Evolutionary conservation across 176 grass and related monocot species (phyloP).

Genomic region (Carex cristatella): DNA sequence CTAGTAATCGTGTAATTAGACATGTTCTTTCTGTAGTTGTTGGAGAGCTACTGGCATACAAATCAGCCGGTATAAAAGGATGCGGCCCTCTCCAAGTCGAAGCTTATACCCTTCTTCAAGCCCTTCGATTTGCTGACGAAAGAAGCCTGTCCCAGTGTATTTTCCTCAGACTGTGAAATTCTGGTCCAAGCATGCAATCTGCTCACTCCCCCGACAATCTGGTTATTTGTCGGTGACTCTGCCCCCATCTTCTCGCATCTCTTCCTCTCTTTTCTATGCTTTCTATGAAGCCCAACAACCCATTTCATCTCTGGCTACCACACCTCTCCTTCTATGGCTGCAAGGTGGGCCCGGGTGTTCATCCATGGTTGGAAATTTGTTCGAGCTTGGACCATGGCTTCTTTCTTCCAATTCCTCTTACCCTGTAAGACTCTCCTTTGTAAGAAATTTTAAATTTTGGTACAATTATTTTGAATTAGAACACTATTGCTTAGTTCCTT

Average conservation of each 20-base stretch:
- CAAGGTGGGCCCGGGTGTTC: slow-evolving; percentile 61
- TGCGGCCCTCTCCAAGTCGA: too few species aligned
- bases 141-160: too few species aligned
- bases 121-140: too few species aligned
- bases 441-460: not conserved
- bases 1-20: too few species aligned
- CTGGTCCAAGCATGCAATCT: too few species aligned
- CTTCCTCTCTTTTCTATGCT: slow-evolving; percentile 45
- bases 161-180: too few species aligned
- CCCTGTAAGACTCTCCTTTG: not conserved
- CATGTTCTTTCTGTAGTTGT: too few species aligned
- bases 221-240: slow-evolving; percentile 40
- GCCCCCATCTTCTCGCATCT: slow-evolving; percentile 19
- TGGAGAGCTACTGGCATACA: too few species aligned
- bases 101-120: too few species aligned
- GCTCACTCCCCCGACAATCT: not conserved
- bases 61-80: too few species aligned
- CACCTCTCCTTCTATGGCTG: slow-evolving; percentile 64
- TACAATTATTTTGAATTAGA: not conserved
- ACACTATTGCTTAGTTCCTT: not conserved
- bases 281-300: slow-evolving; percentile 65
- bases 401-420: slow-evolving; percentile 21
- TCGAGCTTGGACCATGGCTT: slow-evolving; percentile 56
- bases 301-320: slow-evolving; percentile 11
- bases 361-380: slow-evolving; percentile 54